phyloP scores from a whole-genome alignment of 306 rosid species.

The Casuarina cunninghamiana region DNA sequence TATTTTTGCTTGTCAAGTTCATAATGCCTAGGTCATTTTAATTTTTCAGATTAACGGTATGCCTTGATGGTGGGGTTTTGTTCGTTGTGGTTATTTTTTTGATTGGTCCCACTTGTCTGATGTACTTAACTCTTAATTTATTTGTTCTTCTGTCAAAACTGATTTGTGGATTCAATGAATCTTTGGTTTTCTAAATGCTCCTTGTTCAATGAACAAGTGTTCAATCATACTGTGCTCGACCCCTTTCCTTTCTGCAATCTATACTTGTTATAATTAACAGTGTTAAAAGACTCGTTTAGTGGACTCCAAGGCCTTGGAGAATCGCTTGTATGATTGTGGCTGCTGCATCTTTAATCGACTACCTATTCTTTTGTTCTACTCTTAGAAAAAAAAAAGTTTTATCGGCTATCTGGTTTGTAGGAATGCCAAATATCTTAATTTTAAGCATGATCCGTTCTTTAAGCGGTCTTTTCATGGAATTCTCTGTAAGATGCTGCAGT shows the following conservation, averaged over 20 bases:
- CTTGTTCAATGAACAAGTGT: not conserved
- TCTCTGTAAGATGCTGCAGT: not conserved
- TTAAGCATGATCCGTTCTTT: slow-evolving; percentile 7
- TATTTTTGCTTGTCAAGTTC: slow-evolving; percentile 43
- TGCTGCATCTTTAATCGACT: not conserved
- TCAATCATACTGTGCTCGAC: not conserved
- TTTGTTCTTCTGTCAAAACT: slow-evolving; percentile 35
- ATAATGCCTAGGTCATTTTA: slow-evolving; percentile 43
- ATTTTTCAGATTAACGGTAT: slow-evolving; percentile 34
- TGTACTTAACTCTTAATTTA: slow-evolving; percentile 35
- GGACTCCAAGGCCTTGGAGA: not conserved
- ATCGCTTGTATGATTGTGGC: not conserved
- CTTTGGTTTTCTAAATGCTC: slow-evolving; percentile 23
- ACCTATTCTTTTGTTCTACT: not conserved
- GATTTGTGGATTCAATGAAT: slow-evolving; percentile 39
- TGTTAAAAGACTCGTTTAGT: slow-evolving; percentile 11
- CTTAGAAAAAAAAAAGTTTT: not conserved
- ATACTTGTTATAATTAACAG: slow-evolving; percentile 14
- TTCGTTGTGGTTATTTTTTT: slow-evolving; percentile 16
- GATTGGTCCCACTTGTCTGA: slow-evolving; percentile 24
- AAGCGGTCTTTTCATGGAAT: not conserved
- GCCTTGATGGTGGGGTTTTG: slow-evolving; percentile 24
- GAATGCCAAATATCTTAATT: slow-evolving; percentile 7
- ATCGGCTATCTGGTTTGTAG: not conserved
- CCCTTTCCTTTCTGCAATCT: slow-evolving; percentile 29